Evolutionary conservation across 768 basidiomycete species (phyloP).

Genomic region (Lentinula boryana): DNA sequence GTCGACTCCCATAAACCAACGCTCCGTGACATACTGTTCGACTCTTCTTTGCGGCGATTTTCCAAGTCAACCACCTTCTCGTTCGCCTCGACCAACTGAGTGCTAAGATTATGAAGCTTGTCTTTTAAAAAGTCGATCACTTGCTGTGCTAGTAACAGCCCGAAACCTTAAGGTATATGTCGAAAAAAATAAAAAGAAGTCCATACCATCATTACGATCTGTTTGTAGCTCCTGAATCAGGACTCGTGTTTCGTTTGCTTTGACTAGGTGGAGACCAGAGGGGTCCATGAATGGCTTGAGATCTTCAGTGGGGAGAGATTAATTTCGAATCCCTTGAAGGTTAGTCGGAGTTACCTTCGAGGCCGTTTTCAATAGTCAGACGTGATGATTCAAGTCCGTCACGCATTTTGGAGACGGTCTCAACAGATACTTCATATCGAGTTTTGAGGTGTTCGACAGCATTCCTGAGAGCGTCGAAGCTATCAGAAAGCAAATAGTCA

Average conservation of each 20-base stretch:
- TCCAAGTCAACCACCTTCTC: constrained; percentile 33
- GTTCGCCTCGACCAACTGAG: constrained; percentile 37
- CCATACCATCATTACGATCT: constrained; percentile 28
- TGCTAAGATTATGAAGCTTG: constrained; percentile 33
- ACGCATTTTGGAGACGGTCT: constrained; percentile 19
- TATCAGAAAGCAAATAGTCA: constrained; percentile 4
- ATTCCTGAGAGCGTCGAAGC: constrained; percentile 23
- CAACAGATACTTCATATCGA: constrained; percentile 16
- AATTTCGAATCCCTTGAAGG: neutral
- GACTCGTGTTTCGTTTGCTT: constrained; percentile 19
- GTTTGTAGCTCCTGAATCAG: constrained; percentile 25
- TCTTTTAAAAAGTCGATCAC: constrained; percentile 44
- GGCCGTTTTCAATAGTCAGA: constrained; percentile 11
- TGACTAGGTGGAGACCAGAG: constrained; percentile 19
- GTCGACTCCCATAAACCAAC: constrained; percentile 12
- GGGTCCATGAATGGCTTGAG: constrained; percentile 22
- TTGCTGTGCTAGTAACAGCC: constrained; percentile 33
- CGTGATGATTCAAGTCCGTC: constrained; percentile 19
- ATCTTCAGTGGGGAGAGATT: constrained; percentile 10
- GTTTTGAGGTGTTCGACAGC: constrained; percentile 21
- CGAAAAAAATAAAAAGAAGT: neutral
- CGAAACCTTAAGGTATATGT: neutral
- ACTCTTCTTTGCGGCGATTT: constrained; percentile 7
- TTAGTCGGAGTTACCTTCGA: constrained; percentile 19
- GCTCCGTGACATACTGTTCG: constrained; percentile 3